Base-by-base conservation (phyloP, 192 early-diverging fungal genomes). In the Gonapodya sp. region DNA sequence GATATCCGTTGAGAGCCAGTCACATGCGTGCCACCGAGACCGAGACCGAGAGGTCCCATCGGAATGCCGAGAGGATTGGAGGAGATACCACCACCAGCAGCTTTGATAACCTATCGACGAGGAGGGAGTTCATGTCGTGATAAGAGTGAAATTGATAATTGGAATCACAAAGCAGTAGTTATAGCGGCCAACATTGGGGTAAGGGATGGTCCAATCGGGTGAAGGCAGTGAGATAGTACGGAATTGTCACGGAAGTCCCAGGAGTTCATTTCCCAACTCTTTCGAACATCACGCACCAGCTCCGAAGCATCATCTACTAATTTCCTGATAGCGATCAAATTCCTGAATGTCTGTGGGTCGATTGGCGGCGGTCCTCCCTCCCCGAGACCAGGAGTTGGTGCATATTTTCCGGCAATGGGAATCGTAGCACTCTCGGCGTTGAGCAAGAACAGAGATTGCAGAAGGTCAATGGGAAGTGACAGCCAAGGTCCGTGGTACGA, bases 401-500 rank as follows among this genome's bases (percentile, higher is more conserved):
- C 46, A 24, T 16, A 64, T 24, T 64, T 64, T 24, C 46, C 46
- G 24, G 46, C 46, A 16, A 64, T 24, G 8, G 80, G 75, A 0
- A 78, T 78, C n/a, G 82, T 73, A 0, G 80, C 34, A 1, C 78
- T 81, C 0, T 80, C 78, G 31, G 46, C 78, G 79, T 86, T 86
- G 35, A 84, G 72, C 24, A 31, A 30, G 2, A 86, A 79, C 37
- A 87, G 81, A 35, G 84, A 83, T n/a, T 84, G 81, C n/a, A 87
- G 79, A 8, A 87, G 79, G 35, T 86, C 84, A 33, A 84, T 36
- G 0, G 86, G 86, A 0, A 87, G 81, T 31, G 85, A 84, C 31
- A 84, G 83, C 86, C 86, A 87, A 2, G 85, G 85, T 8, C 86
- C 86, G 80, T 87, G 86, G 79, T 86, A 87, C 31, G 75, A 77